Base-by-base conservation (phyloP, 2,329 filamentous ascomycete genomes). In the Fusarium nisikadoi region DNA sequence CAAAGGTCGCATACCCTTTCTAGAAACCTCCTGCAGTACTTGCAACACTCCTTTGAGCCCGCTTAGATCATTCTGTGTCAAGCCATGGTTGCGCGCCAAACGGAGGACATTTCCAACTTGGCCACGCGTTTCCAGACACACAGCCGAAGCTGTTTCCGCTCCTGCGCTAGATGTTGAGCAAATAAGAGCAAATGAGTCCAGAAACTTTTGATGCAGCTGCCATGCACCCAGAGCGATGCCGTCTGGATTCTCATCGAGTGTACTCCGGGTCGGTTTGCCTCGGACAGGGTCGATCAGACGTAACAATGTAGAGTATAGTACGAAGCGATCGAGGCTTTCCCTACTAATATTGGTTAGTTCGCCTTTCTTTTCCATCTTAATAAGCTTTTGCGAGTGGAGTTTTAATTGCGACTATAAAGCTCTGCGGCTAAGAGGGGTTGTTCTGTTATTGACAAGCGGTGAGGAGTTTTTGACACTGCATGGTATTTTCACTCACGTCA, bases 181-280 rank as follows among this genome's bases (percentile, higher is more conserved):
- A 10, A 81, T 63, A 29, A 81, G 65, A 3, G 79, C 79, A 47
- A 81, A 79, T 14, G 79, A 80, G 62, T 80, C 79, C 2, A 80
- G 75, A 29, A 80, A 81, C 38, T 79, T 81, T 49, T 77, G 72
- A 39, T 74, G 71, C 2, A 75, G 67, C 16, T 75, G 57, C 39
- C 70, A 35, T 14, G 33, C 6, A 20, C n/a, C 46, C n/a, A 29
- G 20, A 20, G 25, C 17, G 16, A 10, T 23, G 3, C 31, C 27
- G 19, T 68, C 43, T 20, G 65, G 60, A 10, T 59, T 39, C 14
- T 25, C 49, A 20, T 71, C 65, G 8, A 65, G 36, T 16, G 33
- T 53, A 16, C 39, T 35, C 19, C 42, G 58, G 12, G 60, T 71
- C 13, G 68, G 65, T 16, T 68, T 17, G 1, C 55, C 65, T 35